Evolutionary conservation across 1,284 basidiomycete genomes (phyloP), one percentile per base, ranked within the genome.

Genomic region (Jaminaea rosea): DNA sequence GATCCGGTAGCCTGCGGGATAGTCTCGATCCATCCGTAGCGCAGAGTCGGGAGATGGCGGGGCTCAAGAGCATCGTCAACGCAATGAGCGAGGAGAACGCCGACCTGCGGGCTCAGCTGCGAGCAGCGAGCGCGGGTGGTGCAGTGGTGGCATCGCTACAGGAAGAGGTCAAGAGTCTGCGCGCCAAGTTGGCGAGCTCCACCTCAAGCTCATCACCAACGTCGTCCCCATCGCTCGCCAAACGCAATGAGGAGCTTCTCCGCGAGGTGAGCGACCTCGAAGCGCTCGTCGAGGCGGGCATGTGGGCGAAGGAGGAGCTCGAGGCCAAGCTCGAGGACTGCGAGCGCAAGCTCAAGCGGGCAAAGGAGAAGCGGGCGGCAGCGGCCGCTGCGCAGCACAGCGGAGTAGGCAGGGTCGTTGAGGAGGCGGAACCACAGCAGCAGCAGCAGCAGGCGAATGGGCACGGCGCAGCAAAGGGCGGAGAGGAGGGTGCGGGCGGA

Each of bases 1-100:
- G 21, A 21, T 42, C 41, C 31, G 44, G 42, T 24, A 36, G 4
- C 46, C n/a, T n/a, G n/a, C n/a, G n/a, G n/a, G n/a, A n/a, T n/a
- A n/a, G n/a, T n/a, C n/a, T 31, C 32, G 44, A 27, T 8, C 49
- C 26, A 13, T 10, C 34, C 21, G 17, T 28, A 13, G 6, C 23
- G 26, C 34, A 27, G 10, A 19, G 56, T 59, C 26, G 55, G 58
- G 50, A 52, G 27, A 46, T 50, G 45, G 26, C 50, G 34, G 50
- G 50, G 13, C 26, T 52, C 21, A 46, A 46, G 24, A 31, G 26
- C 21, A 46, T 52, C 24, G 50, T 52, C 29, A 42, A 42, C 26
- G 36, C 50, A 42, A 58, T 65, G 15, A 58, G 63, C 41, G 50
- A 58, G 6, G 63, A 70, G 51, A 53, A 66, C 5, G 58, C 58